phyloP scores from a whole-genome alignment of 495 filamentous ascomycete genomes.

The Pyrenula aspistea region DNA sequence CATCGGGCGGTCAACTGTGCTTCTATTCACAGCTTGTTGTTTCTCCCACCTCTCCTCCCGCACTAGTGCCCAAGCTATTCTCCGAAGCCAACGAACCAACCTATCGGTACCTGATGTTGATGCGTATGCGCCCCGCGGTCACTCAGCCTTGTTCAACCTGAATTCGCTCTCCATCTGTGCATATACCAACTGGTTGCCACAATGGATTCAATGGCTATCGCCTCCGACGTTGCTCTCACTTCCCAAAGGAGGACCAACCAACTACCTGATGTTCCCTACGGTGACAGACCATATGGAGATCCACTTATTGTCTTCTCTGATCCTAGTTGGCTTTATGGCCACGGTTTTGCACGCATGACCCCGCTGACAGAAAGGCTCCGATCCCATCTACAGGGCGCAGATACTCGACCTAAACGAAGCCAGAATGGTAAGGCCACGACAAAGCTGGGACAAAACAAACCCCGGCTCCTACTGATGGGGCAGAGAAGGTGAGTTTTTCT shows the following conservation, averaged over 20 bases:
- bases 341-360: background rate
- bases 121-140: too few species aligned
- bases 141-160: too few species aligned
- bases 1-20: too few species aligned
- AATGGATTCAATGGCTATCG: background rate
- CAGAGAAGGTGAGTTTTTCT: conserved; percentile 72
- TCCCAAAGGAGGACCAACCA: background rate
- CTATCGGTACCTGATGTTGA: too few species aligned
- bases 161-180: too few species aligned
- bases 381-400: background rate
- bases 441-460: conserved; percentile 37
- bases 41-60: too few species aligned
- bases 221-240: background rate
- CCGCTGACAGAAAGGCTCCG: background rate
- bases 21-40: too few species aligned
- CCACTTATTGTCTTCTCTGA: background rate
- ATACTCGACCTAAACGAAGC: background rate
- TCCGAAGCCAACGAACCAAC: too few species aligned
- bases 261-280: background rate
- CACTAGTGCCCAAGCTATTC: too few species aligned
- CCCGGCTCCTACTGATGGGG: conserved; percentile 86
- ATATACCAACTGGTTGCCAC: too few species aligned
- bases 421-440: background rate
- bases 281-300: background rate
- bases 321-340: background rate